These are phyloP conservation scores for Rhododendron molle DNA, from an alignment of 148 eudicot species.

Conservation along the genomic window DNA sequence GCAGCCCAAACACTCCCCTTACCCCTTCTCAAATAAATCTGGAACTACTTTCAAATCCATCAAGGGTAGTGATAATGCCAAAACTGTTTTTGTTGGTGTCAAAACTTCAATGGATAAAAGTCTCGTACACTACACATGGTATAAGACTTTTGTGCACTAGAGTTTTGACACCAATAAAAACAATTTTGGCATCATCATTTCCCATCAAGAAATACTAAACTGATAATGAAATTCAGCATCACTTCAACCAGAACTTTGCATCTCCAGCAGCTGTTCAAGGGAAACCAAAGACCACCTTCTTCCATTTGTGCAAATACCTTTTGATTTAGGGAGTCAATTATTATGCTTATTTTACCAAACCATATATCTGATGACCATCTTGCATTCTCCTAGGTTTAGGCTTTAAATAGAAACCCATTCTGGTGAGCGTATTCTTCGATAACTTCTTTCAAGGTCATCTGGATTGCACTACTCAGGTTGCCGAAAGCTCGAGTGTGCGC, in stretches of 20 bases:
- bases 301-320: slow-evolving; percentile 47
- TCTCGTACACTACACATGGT: no score
- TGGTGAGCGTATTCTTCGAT: slow-evolving; percentile 46
- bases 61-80: no score
- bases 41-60: neutral
- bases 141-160: no score
- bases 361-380: slow-evolving; percentile 59
- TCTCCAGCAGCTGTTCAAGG: slow-evolving; percentile 46
- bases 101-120: no score
- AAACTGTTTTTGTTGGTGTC: no score
- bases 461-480: slow-evolving; percentile 13
- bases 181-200: no score
- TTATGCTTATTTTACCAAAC: slow-evolving; percentile 59
- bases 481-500: slow-evolving; percentile 25
- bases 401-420: slow-evolving; percentile 45
- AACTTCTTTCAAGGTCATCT: slow-evolving; percentile 62
- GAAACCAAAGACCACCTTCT: slow-evolving; percentile 47
- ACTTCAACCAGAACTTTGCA: slow-evolving; percentile 28
- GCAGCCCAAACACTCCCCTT: neutral
- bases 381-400: slow-evolving; percentile 59
- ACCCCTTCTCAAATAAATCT: neutral
- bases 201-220: neutral
- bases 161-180: no score
- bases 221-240: slow-evolving; percentile 8
- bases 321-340: slow-evolving; percentile 47